phyloP scores from a whole-genome alignment of 176 grass and related monocot species.

The Carex pumila region DNA sequence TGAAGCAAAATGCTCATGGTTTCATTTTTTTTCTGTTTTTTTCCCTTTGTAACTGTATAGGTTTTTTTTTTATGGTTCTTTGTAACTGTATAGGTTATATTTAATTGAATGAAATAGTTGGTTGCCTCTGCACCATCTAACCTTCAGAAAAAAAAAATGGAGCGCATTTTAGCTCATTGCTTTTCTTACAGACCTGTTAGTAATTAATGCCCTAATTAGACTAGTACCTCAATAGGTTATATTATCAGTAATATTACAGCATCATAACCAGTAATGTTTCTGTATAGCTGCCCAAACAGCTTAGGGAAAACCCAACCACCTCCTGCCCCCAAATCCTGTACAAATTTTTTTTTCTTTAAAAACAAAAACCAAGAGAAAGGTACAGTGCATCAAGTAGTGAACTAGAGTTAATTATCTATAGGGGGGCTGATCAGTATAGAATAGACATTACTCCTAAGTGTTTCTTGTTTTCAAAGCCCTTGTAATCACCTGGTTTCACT shows the following conservation, averaged over 20 bases:
- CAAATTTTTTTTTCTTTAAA: too few relatives aligned
- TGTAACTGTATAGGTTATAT: not conserved
- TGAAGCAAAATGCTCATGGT: not conserved
- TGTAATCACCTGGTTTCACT: constrained; percentile 7
- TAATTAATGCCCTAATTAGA: not conserved
- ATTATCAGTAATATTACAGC: not conserved
- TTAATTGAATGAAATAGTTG: not conserved
- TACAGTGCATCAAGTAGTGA: not conserved
- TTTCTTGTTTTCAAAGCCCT: not conserved
- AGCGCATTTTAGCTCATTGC: too few relatives aligned
- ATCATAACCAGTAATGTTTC: not conserved
- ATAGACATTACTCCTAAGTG: not conserved
- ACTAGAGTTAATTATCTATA: not conserved
- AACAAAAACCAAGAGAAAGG: not conserved
- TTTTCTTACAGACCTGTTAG: too few relatives aligned
- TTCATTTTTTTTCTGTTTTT: not conserved
- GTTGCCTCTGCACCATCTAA: not conserved
- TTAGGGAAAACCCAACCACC: not conserved
- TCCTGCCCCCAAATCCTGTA: not conserved
- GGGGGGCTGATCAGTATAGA: not conserved
- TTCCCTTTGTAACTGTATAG: not conserved
- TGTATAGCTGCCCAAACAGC: not conserved
- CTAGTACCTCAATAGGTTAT: not conserved
- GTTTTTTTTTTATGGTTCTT: not conserved
- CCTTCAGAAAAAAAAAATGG: too few relatives aligned